Evolutionary conservation across 1,284 basidiomycete genomes (phyloP).

Genomic region (Crucibulum parvulum): DNA sequence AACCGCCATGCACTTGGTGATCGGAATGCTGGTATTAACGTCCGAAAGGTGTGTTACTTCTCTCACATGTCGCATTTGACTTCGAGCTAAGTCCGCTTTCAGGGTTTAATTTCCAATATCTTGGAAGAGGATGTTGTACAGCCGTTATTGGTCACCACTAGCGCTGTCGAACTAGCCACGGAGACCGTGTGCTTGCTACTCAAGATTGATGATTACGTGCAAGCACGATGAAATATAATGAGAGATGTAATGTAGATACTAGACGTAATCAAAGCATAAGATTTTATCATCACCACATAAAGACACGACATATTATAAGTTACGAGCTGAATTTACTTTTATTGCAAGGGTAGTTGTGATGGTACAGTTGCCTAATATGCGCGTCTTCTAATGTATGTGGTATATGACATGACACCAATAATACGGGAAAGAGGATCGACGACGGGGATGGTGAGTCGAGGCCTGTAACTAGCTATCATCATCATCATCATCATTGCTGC

Average conservation of each 20-base stretch:
- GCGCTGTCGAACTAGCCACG: constrained; percentile 93
- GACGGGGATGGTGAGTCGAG: too few relatives aligned
- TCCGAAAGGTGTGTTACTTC: constrained; percentile 78
- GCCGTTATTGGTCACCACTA: constrained; percentile 94
- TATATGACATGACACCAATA: too few relatives aligned
- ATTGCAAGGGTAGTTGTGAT: constrained; percentile 8
- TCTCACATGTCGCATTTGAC: neutral
- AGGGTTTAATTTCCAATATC: constrained; percentile 97
- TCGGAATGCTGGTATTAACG: constrained; percentile 96
- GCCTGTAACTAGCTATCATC: neutral
- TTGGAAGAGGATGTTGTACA: constrained; percentile 98
- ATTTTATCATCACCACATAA: neutral
- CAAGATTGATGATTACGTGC: constrained; percentile 97
- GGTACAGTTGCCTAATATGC: constrained; percentile 27
- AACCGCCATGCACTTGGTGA: constrained; percentile 98
- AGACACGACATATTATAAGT: neutral
- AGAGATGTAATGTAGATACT: constrained; percentile 1
- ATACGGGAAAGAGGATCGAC: too few relatives aligned
- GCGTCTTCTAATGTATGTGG: neutral
- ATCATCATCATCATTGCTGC: neutral
- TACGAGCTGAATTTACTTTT: neutral
- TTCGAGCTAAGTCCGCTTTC: constrained; percentile 6
- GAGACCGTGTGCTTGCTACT: constrained; percentile 98
- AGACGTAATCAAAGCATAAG: neutral
- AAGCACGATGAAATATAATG: constrained; percentile 57